Conservation (phyloP, 371 early-diverging fungal species). For the Conidiobolus incongruus region DNA sequence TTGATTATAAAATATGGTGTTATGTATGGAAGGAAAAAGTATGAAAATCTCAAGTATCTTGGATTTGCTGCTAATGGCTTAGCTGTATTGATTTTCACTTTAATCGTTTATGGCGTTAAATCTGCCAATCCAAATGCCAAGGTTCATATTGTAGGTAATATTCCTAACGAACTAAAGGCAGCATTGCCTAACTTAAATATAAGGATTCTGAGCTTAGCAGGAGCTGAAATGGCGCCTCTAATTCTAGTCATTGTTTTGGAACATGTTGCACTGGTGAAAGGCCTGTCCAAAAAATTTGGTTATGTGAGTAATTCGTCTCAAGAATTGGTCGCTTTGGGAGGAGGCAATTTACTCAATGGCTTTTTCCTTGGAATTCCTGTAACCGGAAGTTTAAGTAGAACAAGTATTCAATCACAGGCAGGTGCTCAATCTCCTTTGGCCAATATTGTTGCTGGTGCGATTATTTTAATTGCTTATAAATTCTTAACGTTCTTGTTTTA, state of each 20-base stretch:
- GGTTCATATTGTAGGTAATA: constrained; percentile 6
- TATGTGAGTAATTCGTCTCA: constrained; percentile 22
- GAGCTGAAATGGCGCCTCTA: constrained; percentile 23
- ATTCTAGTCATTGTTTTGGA: constrained; percentile 15
- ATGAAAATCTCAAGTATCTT: too few relatives aligned
- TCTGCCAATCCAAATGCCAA: background rate
- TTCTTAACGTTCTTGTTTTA: constrained; percentile 58
- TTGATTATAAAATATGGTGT: too few relatives aligned
- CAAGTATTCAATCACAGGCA: constrained; percentile 21
- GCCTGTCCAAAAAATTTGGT: constrained; percentile 15
- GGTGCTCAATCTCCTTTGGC: constrained; percentile 41
- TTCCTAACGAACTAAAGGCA: too few relatives aligned
- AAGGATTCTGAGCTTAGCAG: constrained; percentile 37
- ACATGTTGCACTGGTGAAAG: constrained; percentile 17
- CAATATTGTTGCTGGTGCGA: constrained; percentile 39
- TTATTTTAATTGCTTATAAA: constrained; percentile 50
- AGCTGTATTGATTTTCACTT: constrained; percentile 15
- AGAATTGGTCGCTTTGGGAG: constrained; percentile 60
- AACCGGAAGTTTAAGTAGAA: constrained; percentile 70
- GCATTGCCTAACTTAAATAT: constrained; percentile 25
- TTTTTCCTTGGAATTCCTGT: constrained; percentile 65
- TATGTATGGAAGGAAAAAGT: too few relatives aligned
- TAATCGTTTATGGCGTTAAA: constrained; percentile 12
- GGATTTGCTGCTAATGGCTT: constrained; percentile 29
- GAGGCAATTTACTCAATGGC: constrained; percentile 47